A percentile compares a stretch with the other conserved stretches of the same genome.
Evolutionary conservation across 345 rosid species (phyloP).

Genomic region (Syzygium grande): DNA sequence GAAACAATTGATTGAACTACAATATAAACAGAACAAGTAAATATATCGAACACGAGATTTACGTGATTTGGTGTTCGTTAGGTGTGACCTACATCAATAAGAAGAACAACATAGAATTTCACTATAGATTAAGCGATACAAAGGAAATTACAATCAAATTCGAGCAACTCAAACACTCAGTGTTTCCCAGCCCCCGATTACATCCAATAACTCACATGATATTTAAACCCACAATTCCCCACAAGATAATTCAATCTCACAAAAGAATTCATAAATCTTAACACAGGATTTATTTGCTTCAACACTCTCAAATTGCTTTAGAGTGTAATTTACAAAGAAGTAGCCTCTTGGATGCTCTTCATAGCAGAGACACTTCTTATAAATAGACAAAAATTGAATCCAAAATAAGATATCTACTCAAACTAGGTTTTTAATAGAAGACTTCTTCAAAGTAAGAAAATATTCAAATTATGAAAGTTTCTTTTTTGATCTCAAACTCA

Average conservation of each 20-base stretch:
- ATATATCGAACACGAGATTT: accelerated
- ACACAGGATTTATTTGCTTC: not conserved
- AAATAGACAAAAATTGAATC: not conserved
- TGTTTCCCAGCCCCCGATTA: not conserved
- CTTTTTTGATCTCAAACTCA: accelerated
- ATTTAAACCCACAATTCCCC: not conserved
- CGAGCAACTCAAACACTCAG: no score
- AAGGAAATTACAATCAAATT: not conserved
- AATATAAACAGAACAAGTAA: not conserved
- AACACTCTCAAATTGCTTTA: not conserved
- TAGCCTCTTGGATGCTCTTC: not conserved
- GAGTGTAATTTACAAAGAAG: not conserved
- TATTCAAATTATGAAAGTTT: not conserved
- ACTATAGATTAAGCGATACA: accelerated
- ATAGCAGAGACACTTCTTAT: not conserved
- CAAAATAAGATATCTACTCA: not conserved
- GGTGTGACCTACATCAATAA: not conserved
- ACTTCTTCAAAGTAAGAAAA: not conserved
- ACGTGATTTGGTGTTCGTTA: accelerated
- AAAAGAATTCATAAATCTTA: not conserved
- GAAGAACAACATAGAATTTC: accelerated
- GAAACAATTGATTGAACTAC: not conserved
- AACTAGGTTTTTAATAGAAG: not conserved
- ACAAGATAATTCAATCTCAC: not conserved
- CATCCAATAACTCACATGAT: not conserved